These are phyloP conservation scores for Cladosporium sphaerospermum DNA, from an alignment of 2,329 filamentous ascomycete species.

Conservation along the genomic window DNA sequence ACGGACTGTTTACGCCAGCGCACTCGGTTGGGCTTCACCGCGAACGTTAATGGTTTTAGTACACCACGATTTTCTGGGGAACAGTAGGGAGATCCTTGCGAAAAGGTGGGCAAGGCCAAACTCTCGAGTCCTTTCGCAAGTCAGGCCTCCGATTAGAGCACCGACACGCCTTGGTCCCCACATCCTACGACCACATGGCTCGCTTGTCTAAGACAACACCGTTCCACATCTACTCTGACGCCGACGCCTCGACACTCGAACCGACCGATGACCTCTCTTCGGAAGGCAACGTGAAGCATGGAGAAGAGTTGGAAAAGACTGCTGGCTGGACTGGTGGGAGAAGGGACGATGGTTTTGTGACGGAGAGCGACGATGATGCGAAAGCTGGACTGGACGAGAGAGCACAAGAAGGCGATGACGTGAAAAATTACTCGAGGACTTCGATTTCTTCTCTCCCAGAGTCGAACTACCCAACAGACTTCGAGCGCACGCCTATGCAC, in stretches of 20 bases:
- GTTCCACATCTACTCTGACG: constrained; percentile 8
- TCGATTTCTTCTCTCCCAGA: constrained; percentile 30
- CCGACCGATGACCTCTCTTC: not conserved
- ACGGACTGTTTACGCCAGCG: not conserved
- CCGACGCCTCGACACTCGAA: not conserved
- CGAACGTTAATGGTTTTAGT: not conserved
- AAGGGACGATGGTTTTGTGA: constrained; percentile 11
- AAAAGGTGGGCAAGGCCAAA: not conserved
- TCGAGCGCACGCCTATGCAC: constrained; percentile 16
- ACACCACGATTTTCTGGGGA: not conserved
- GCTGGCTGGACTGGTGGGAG: not conserved
- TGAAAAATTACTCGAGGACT: constrained; percentile 19
- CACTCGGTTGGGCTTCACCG: constrained; percentile 6
- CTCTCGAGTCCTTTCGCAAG: not conserved
- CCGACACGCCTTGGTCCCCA: not conserved
- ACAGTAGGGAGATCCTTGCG: constrained; percentile 2
- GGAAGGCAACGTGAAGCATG: not conserved
- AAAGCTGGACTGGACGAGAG: constrained; percentile 2
- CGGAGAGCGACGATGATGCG: constrained; percentile 11
- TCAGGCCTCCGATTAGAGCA: not conserved
- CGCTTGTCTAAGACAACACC: constrained; percentile 11
- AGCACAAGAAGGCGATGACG: constrained; percentile 10
- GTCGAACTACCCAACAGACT: constrained; percentile 24
- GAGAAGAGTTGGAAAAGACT: not conserved
- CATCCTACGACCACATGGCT: constrained; percentile 10